Evolutionary conservation across 768 basidiomycete genomes (phyloP).

Genomic region (Termitomyces bulborhizus): DNA sequence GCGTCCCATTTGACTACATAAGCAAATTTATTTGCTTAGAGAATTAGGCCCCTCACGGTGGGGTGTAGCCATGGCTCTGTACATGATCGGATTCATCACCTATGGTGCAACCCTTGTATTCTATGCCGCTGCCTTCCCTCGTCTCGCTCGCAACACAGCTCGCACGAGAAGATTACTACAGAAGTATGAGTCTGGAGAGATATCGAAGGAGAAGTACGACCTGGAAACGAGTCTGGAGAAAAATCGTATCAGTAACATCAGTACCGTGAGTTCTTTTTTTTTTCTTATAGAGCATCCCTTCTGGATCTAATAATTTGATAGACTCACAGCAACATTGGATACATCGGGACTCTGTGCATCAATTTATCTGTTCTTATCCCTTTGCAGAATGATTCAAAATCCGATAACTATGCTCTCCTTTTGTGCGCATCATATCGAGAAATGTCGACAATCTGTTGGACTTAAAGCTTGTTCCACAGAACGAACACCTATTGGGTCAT

Average conservation of each 20-base stretch:
- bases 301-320: constrained; percentile 17
- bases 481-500: constrained; percentile 75
- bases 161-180: constrained; percentile 50
- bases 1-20: constrained; percentile 10
- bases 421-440: constrained; percentile 39
- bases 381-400: constrained; percentile 46
- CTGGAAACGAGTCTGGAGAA: constrained; percentile 74
- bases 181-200: constrained; percentile 54
- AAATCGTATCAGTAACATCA: constrained; percentile 81
- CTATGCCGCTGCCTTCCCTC: constrained; percentile 73
- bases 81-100: constrained; percentile 72
- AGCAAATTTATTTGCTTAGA: background rate
- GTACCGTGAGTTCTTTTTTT: constrained; percentile 47
- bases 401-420: constrained; percentile 70
- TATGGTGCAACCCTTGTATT: constrained; percentile 82
- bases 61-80: constrained; percentile 69
- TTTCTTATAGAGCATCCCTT: background rate
- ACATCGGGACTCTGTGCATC: constrained; percentile 55
- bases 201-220: constrained; percentile 59
- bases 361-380: constrained; percentile 71
- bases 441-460: background rate
- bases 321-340: constrained; percentile 77
- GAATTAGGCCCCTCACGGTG: constrained; percentile 56
- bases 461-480: constrained; percentile 24
- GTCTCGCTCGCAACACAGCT: constrained; percentile 72